Conservation (phyloP, 2,329 filamentous ascomycete species). For the Cyphellophora europaea region DNA sequence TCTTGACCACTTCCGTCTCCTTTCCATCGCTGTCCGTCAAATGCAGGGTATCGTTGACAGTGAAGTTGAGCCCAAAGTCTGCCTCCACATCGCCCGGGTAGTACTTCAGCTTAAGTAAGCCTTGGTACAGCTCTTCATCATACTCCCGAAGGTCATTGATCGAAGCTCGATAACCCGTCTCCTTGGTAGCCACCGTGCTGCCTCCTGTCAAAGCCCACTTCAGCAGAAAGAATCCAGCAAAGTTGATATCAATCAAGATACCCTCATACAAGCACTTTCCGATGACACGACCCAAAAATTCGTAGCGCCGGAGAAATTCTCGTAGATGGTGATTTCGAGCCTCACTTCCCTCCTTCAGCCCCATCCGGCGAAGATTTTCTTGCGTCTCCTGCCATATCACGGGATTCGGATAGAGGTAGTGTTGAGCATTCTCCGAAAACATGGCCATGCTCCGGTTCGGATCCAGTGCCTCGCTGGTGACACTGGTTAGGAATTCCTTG, state of each 20-base stretch:
- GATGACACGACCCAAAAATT: slow-evolving; percentile 85
- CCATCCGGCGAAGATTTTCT: slow-evolving; percentile 38
- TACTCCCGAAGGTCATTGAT: slow-evolving; percentile 90
- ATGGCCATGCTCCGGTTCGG: slow-evolving; percentile 46
- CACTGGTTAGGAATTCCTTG: slow-evolving; percentile 88
- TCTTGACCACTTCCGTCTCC: slow-evolving; percentile 50
- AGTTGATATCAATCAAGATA: slow-evolving; percentile 84
- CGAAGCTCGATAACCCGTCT: slow-evolving; percentile 73
- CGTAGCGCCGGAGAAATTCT: slow-evolving; percentile 63
- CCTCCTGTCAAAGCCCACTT: slow-evolving; percentile 82
- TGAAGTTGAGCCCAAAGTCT: slow-evolving; percentile 79
- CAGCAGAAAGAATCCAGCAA: slow-evolving; percentile 89
- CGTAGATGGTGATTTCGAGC: slow-evolving; percentile 50
- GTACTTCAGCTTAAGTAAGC: slow-evolving; percentile 47
- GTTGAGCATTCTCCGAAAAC: slow-evolving; percentile 77
- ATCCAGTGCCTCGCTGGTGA: slow-evolving; percentile 76
- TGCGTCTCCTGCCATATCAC: slow-evolving; percentile 61
- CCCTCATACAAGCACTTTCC: slow-evolving; percentile 97
- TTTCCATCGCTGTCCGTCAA: slow-evolving; percentile 23
- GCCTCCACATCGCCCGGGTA: slow-evolving; percentile 51
- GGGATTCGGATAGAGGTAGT: slow-evolving; percentile 83
- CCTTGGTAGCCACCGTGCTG: slow-evolving; percentile 51
- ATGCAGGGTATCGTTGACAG: slow-evolving; percentile 61
- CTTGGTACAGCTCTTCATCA: slow-evolving; percentile 83
- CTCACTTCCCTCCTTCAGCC: slow-evolving; percentile 42